Evolutionary conservation across 345 rosid genomes (phyloP), one percentile per base, ranked within the genome.

Genomic region (Raphanus raphanistrum): DNA sequence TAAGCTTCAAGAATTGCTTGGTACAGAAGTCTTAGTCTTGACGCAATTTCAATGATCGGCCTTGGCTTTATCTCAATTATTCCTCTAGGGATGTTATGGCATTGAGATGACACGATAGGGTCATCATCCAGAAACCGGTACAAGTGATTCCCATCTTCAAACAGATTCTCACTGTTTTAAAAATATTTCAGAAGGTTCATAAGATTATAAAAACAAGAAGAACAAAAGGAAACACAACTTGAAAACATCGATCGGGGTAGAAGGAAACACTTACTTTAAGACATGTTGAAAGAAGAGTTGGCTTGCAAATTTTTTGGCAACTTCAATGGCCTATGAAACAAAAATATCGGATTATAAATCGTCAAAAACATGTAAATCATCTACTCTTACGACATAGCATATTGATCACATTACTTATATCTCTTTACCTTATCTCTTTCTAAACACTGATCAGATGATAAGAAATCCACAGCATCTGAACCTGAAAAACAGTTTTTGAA

Each of bases 1-100:
- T 88, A 93, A 65, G 94, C 92, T 79, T 93, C 98, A 71, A 85
- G 85, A 41, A 93, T 90, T 21, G 89, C 92, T 75, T 62, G 73
- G 15, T 84, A 87, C 78, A 93, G 38, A 71, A 89, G 75, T 77
- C 94, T 82, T 75, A 93, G 83, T 76, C 97, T 90, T 7, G 87
- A 87, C 4, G 91, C 87, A 72, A 90, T 90, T 73, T 91, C 98
- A 45, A 63, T 38, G 4, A 87, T 83, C 15, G 91, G 88, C 81
- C 85, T 90, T 60, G 94, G 96, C 81, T 90, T 93, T 50, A 85
- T 79, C 66, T 90, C 94, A 16, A 83, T 85, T 80, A 91, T 88
- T 70, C 97, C 98, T 71, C 86, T 85, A 9, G 96, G 96, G 63
- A 90, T 88, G 86, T 91, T 91, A 79, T 88, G 83, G 77, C 98